Conservation (phyloP, 257 asterid species). For the Plantago elongata region DNA sequence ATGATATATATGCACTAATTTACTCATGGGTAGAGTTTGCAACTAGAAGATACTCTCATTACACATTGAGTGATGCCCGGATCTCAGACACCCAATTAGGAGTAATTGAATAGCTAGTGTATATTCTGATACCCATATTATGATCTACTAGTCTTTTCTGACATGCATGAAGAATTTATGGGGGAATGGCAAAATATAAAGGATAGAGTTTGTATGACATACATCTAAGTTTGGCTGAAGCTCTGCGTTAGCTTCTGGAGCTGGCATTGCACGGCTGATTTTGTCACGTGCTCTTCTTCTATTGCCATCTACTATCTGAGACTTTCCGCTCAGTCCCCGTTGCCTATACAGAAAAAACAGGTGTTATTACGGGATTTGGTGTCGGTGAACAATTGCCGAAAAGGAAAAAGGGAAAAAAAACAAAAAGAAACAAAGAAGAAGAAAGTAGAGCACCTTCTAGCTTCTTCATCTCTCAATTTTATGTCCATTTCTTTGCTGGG, state of each 20-base stretch:
- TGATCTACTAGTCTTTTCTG: too few species aligned
- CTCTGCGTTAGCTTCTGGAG: conserved; percentile 97
- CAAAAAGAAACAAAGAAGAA: too few species aligned
- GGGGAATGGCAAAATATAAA: conserved; percentile 5
- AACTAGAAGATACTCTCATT: too few species aligned
- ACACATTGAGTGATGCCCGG: too few species aligned
- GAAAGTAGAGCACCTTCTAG: conserved; percentile 55
- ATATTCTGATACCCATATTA: too few species aligned
- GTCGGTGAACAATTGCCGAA: not conserved
- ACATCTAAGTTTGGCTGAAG: conserved; percentile 81
- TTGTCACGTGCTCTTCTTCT: conserved; percentile 65
- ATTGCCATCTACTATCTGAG: conserved; percentile 48
- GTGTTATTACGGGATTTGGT: conserved; percentile 11
- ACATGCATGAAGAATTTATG: not conserved
- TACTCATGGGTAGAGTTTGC: too few species aligned
- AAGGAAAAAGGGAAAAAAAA: conserved; percentile 10
- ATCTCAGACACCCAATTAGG: too few species aligned
- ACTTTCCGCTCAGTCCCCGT: conserved; percentile 50
- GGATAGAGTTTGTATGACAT: conserved; percentile 25
- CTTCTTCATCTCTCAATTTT: conserved; percentile 79
- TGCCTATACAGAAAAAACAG: conserved; percentile 39
- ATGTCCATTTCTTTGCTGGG: conserved; percentile 95
- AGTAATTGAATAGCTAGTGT: too few species aligned
- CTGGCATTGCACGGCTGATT: conserved; percentile 69
- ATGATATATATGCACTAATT: too few species aligned